Evolutionary conservation across 176 grass and related monocot species (phyloP).

Genomic region (Zoysia japonica): DNA sequence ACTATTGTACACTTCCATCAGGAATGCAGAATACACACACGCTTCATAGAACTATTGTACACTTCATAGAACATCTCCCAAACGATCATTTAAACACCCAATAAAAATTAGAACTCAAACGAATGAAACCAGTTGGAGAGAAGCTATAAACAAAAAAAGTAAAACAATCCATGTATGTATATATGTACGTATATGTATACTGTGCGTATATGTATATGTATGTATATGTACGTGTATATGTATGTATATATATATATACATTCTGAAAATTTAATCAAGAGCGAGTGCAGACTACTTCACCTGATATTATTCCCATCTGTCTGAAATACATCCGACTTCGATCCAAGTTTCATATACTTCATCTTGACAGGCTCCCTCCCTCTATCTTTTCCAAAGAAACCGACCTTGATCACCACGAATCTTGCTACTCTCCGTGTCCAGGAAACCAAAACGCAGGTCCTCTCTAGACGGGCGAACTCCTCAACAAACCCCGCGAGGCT

Average conservation of each 20-base stretch:
- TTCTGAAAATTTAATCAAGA: conserved; percentile 22
- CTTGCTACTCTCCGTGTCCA: not conserved
- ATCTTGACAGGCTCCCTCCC: conserved; percentile 45
- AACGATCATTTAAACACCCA: not conserved
- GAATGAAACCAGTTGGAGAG: conserved; percentile 6
- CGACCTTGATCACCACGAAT: conserved; percentile 10
- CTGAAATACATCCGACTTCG: conserved; percentile 94
- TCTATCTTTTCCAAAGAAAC: conserved; percentile 22
- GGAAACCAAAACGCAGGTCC: conserved; percentile 2
- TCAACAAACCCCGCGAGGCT: conserved; percentile 42
- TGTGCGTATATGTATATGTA: too few species aligned
- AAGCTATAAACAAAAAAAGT: conserved; percentile 9
- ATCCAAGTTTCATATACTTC: conserved; percentile 99
- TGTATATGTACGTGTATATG: too few species aligned
- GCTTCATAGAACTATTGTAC: too few species aligned
- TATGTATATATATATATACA: not conserved
- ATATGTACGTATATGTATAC: too few species aligned
- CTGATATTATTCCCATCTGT: conserved; percentile 76
- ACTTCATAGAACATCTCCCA: not conserved
- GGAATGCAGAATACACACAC: too few species aligned
- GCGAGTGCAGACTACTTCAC: conserved; percentile 43
- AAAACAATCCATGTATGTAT: not conserved
- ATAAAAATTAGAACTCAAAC: conserved; percentile 27
- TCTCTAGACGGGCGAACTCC: conserved; percentile 44
- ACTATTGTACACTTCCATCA: not conserved